Evolutionary conservation across 2,329 filamentous ascomycete genomes (phyloP).

Genomic region (Nemania sp.): DNA sequence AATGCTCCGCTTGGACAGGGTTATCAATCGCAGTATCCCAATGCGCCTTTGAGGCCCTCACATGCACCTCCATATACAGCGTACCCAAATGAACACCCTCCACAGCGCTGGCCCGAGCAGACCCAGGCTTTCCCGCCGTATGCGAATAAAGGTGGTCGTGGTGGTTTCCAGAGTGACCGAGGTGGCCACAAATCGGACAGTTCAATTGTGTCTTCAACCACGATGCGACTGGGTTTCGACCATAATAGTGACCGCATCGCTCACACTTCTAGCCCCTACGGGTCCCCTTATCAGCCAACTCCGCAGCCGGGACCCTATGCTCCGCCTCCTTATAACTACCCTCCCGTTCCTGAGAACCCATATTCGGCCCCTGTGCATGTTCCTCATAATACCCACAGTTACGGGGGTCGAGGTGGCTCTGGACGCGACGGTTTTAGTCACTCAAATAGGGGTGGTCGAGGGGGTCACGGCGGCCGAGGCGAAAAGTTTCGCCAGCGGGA

Average conservation of each 20-base stretch:
- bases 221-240: conserved; percentile 42
- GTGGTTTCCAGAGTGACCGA: conserved; percentile 51
- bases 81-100: conserved; percentile 44
- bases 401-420: conserved; percentile 19
- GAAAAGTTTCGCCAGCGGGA: conserved; percentile 47
- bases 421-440: conserved; percentile 31
- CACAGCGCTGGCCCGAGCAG: conserved; percentile 50
- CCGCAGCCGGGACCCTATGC: conserved; percentile 43
- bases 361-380: conserved; percentile 41
- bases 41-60: conserved; percentile 33
- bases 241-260: conserved; percentile 35
- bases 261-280: conserved; percentile 45
- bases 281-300: conserved; percentile 48
- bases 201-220: conserved; percentile 36
- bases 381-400: conserved; percentile 37
- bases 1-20: conserved; percentile 43
- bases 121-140: conserved; percentile 38
- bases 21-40: conserved; percentile 48
- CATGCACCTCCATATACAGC: conserved; percentile 50
- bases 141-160: conserved; percentile 46
- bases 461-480: conserved; percentile 47
- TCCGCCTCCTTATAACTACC: conserved; percentile 45
- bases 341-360: conserved; percentile 46
- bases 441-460: conserved; percentile 44
- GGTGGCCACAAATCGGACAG: conserved; percentile 44